Evolutionary conservation across 371 early-diverging fungal genomes (phyloP).

Genomic region (Circinella umbellata): DNA sequence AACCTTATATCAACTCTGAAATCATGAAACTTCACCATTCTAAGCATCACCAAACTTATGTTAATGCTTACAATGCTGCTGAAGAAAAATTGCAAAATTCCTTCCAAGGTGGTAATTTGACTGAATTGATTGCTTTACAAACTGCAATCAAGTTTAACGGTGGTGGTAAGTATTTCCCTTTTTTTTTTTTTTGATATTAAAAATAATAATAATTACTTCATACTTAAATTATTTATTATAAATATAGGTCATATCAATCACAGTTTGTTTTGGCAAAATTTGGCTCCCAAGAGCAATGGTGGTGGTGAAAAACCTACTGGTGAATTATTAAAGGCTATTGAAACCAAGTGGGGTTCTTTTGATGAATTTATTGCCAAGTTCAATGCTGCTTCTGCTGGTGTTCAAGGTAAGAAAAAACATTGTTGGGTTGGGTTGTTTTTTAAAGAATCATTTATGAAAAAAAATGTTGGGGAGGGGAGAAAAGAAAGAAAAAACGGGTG

Average conservation of each 20-base stretch:
- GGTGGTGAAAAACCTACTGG: constrained; percentile 79
- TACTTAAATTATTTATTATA: not conserved
- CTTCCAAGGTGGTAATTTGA: constrained; percentile 71
- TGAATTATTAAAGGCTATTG: constrained; percentile 73
- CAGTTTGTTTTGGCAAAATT: constrained; percentile 94
- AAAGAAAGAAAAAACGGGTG: no score
- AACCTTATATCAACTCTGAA: constrained; percentile 91
- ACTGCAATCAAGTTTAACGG: constrained; percentile 91
- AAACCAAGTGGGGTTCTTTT: constrained; percentile 87
- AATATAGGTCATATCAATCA: constrained; percentile 95
- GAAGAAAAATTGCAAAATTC: constrained; percentile 79
- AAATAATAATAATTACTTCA: not conserved
- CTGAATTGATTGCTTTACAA: constrained; percentile 78
- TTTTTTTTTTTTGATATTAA: not conserved
- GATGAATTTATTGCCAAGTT: constrained; percentile 84
- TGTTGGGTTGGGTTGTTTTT: no score
- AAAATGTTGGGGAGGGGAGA: no score
- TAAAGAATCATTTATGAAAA: no score
- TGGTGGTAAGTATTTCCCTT: constrained; percentile 70
- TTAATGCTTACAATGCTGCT: constrained; percentile 60
- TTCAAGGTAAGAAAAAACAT: constrained; percentile 68
- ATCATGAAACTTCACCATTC: constrained; percentile 97
- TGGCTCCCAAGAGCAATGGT: constrained; percentile 82
- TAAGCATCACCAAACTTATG: constrained; percentile 93
- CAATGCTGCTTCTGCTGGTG: constrained; percentile 81